Conservation (phyloP, 2,329 filamentous ascomycete species). For the Neonectria faginata region DNA sequence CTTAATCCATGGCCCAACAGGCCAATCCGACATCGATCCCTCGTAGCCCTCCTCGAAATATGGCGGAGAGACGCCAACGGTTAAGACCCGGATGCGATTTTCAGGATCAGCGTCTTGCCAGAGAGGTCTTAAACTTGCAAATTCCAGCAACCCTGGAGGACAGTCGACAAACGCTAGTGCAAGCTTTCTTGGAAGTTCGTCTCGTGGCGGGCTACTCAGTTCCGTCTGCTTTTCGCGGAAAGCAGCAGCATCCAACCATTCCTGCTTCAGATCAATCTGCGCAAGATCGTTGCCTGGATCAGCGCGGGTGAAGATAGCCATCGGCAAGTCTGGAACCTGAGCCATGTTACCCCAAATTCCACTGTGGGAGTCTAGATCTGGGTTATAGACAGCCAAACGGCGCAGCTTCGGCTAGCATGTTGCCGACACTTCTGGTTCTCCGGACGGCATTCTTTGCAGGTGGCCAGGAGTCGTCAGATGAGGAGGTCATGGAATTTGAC, state of each 20-base stretch:
- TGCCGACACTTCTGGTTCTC: conserved; percentile 30
- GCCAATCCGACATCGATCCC: not conserved
- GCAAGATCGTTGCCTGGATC: not conserved
- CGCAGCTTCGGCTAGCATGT: conserved; percentile 39
- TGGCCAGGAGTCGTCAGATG: not conserved
- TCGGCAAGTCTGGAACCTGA: conserved; percentile 6
- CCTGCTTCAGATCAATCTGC: conserved; percentile 18
- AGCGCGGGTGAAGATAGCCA: conserved; percentile 21
- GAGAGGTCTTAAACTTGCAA: not conserved
- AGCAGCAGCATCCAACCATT: conserved; percentile 18
- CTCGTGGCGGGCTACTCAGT: too few relatives aligned
- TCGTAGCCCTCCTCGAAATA: not conserved
- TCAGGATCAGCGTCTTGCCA: conserved; percentile 26
- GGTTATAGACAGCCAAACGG: conserved; percentile 36
- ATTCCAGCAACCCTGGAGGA: not conserved
- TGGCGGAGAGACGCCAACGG: not conserved
- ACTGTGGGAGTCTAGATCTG: not conserved
- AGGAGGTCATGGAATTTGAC: too few relatives aligned
- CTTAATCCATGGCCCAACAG: conserved; percentile 20
- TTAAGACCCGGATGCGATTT: conserved; percentile 2
- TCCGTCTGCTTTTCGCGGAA: not conserved
- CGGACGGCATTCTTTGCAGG: not conserved
- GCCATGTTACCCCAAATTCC: conserved; percentile 18
- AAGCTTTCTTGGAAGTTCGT: not conserved
- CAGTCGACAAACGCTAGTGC: conserved; percentile 21